Conservation (phyloP, 2,329 filamentous ascomycete species). For the Venturia nashicola region DNA sequence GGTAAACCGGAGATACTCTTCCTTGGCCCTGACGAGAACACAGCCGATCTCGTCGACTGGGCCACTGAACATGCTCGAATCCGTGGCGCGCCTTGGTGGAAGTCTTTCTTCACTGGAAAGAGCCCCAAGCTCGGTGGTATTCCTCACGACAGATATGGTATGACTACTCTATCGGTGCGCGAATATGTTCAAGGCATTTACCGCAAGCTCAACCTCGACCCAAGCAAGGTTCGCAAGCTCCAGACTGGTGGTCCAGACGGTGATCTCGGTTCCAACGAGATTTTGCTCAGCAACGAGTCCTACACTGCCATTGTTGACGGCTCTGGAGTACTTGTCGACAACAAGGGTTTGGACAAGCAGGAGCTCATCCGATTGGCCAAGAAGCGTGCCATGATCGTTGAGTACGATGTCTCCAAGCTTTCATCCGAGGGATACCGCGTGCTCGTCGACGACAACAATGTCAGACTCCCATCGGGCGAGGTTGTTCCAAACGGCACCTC, state of each 20-base stretch:
- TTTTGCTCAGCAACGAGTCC: slow-evolving; percentile 88
- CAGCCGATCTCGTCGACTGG: slow-evolving; percentile 93
- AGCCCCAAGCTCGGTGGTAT: slow-evolving; percentile 92
- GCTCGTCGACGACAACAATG: slow-evolving; percentile 78
- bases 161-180: slow-evolving; percentile 93
- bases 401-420: slow-evolving; percentile 77
- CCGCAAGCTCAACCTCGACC: slow-evolving; percentile 85
- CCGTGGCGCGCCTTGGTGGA: slow-evolving; percentile 95
- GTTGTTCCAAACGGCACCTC: slow-evolving; percentile 78
- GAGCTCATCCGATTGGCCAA: slow-evolving; percentile 79
- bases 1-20: slow-evolving; percentile 95
- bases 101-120: slow-evolving; percentile 99
- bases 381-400: slow-evolving; percentile 74
- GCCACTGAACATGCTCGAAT: slow-evolving; percentile 87
- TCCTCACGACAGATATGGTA: slow-evolving; percentile 89
- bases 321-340: slow-evolving; percentile 86
- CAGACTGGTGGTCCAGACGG: slow-evolving; percentile 96
- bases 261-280: slow-evolving; percentile 95
- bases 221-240: slow-evolving; percentile 76
- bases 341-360: slow-evolving; percentile 71
- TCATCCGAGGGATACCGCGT: slow-evolving; percentile 84
- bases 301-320: slow-evolving; percentile 95
- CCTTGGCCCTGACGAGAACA: slow-evolving; percentile 98
- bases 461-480: slow-evolving; percentile 81
- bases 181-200: slow-evolving; percentile 97